These are phyloP conservation scores for Capronia coronata DNA, from an alignment of 2,329 filamentous ascomycete genomes.

Conservation along the genomic window DNA sequence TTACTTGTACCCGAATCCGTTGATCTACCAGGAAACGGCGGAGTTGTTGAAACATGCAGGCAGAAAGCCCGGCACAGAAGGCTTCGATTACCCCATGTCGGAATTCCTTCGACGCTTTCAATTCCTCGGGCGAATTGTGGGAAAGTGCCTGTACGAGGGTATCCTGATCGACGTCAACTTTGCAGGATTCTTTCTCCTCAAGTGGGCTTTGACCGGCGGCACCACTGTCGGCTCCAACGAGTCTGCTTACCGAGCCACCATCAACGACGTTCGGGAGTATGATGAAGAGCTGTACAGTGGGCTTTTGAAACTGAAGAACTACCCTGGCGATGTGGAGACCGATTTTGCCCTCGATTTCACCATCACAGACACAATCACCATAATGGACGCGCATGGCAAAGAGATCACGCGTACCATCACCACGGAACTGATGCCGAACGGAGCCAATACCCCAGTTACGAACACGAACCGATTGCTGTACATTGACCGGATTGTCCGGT, in stretches of 20 bases:
- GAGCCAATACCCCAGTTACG: constrained; percentile 70
- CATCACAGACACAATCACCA: constrained; percentile 60
- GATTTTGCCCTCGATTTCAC: constrained; percentile 84
- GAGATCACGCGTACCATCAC: constrained; percentile 56
- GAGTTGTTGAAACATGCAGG: constrained; percentile 46
- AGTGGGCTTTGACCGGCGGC: constrained; percentile 77
- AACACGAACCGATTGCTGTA: constrained; percentile 93
- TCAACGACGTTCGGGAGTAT: constrained; percentile 89
- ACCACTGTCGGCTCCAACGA: constrained; percentile 57
- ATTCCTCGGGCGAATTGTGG: constrained; percentile 85
- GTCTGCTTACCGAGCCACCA: constrained; percentile 74
- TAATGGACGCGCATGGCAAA: constrained; percentile 32
- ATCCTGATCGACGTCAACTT: constrained; percentile 91
- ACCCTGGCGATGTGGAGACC: constrained; percentile 55
- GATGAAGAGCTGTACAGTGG: constrained; percentile 88
- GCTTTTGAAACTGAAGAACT: constrained; percentile 47
- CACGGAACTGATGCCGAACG: constrained; percentile 68
- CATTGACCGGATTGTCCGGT: constrained; percentile 82
- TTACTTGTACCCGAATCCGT: constrained; percentile 81
- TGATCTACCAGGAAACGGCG: constrained; percentile 62
- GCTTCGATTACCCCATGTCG: constrained; percentile 53
- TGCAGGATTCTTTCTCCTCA: constrained; percentile 90
- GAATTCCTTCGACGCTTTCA: constrained; percentile 71
- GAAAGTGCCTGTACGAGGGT: constrained; percentile 95
- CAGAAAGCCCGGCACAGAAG: constrained; percentile 47